These are phyloP conservation scores for Penicillium samsonianum DNA, from an alignment of 495 filamentous ascomycete genomes.

Conservation along the genomic window DNA sequence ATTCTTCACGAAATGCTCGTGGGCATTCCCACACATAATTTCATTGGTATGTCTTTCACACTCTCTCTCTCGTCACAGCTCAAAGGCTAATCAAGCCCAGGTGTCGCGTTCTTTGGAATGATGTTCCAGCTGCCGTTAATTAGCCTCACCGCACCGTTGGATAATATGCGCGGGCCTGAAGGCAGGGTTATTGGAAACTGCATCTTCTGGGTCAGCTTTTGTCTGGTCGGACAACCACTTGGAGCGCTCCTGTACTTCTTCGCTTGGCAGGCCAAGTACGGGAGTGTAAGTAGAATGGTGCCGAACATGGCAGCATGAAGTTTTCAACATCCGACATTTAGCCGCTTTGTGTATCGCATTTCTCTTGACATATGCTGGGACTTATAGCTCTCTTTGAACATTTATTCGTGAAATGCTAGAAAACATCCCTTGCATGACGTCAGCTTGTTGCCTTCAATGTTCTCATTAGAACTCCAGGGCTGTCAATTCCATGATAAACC, in stretches of 20 bases:
- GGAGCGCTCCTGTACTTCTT: constrained; percentile 92
- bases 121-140: constrained; percentile 89
- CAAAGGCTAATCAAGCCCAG: constrained; percentile 39
- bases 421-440: not conserved
- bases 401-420: not conserved
- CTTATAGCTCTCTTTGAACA: not conserved
- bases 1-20: constrained; percentile 90
- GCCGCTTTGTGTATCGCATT: not conserved
- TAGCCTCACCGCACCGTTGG: constrained; percentile 70
- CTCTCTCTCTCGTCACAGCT: not conserved
- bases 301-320: not conserved
- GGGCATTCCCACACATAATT: constrained; percentile 92
- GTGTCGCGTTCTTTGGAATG: constrained; percentile 93
- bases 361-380: not conserved
- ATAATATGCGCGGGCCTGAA: constrained; percentile 71
- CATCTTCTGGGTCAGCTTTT: constrained; percentile 96
- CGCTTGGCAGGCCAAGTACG: constrained; percentile 98
- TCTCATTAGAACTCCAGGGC: too few relatives aligned
- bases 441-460: not conserved
- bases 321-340: not conserved
- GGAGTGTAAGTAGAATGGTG: constrained; percentile 58
- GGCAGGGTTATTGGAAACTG: constrained; percentile 81
- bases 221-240: constrained; percentile 88
- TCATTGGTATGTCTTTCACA: constrained; percentile 63
- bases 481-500: not conserved